A percentile compares a stretch with the other conserved stretches of the same genome.
Evolutionary conservation across 2,329 filamentous ascomycete species (phyloP).

Genomic region (Fusarium annulatum): DNA sequence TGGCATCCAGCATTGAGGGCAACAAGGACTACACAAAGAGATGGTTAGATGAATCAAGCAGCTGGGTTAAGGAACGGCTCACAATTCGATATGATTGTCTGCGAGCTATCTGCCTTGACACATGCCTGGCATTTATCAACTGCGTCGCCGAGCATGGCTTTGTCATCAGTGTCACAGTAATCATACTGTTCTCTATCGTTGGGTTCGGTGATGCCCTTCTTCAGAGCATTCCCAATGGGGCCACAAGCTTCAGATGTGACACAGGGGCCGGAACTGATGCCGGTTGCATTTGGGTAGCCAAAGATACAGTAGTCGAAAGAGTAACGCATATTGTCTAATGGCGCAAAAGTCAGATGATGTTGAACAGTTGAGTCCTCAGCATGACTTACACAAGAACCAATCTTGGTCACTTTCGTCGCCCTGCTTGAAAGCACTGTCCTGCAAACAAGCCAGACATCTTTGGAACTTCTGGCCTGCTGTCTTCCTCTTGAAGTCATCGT

Average conservation of each 20-base stretch:
- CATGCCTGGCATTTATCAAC: slow-evolving; percentile 59
- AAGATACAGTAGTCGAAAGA: slow-evolving; percentile 64
- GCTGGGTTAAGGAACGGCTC: slow-evolving; percentile 26
- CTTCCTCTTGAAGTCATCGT: slow-evolving; percentile 55
- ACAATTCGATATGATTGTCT: slow-evolving; percentile 63
- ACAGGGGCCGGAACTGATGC: slow-evolving; percentile 60
- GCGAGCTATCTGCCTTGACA: slow-evolving; percentile 55
- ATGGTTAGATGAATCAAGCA: slow-evolving; percentile 2
- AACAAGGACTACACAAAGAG: slow-evolving; percentile 54
- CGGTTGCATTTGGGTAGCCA: slow-evolving; percentile 61
- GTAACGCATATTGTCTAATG: slow-evolving; percentile 64
- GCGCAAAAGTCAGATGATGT: background rate
- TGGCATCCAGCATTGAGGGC: slow-evolving; percentile 64
- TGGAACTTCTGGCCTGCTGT: slow-evolving; percentile 58
- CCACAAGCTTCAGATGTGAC: slow-evolving; percentile 64
- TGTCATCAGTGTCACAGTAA: slow-evolving; percentile 59
- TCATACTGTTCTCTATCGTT: slow-evolving; percentile 52
- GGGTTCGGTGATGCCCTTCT: slow-evolving; percentile 52
- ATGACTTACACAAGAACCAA: slow-evolving; percentile 67
- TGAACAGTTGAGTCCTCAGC: background rate
- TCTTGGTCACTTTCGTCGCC: slow-evolving; percentile 63
- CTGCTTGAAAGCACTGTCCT: slow-evolving; percentile 61
- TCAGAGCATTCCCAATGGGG: slow-evolving; percentile 54
- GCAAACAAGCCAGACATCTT: slow-evolving; percentile 63
- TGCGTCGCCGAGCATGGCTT: slow-evolving; percentile 47